Conservation (phyloP, 352 stramenopile genomes). For the Peronospora tabacina region DNA sequence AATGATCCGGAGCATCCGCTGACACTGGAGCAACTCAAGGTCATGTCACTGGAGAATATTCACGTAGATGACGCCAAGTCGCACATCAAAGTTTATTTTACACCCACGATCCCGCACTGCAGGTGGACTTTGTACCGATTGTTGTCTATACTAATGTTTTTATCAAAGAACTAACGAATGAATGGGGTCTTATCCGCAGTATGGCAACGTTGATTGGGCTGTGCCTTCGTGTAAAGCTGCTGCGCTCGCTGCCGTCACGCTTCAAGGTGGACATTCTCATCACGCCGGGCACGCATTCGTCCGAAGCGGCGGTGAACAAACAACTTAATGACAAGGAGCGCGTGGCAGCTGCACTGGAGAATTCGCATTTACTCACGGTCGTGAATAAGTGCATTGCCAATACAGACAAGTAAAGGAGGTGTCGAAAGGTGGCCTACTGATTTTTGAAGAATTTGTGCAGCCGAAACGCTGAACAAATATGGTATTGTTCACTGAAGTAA, state of each 20-base stretch:
- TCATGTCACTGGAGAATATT: conserved; percentile 88
- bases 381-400: conserved; percentile 95
- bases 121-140: conserved; percentile 29
- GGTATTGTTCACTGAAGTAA: conserved; percentile 22
- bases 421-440: not conserved
- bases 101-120: conserved; percentile 96
- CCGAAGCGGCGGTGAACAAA: conserved; percentile 94
- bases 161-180: not conserved
- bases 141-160: conserved; percentile 1
- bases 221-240: conserved; percentile 92
- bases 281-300: conserved; percentile 90
- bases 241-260: conserved; percentile 87
- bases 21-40: conserved; percentile 91
- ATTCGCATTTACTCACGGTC: conserved; percentile 91
- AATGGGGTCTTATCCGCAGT: conserved; percentile 22
- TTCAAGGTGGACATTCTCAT: conserved; percentile 94
- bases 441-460: not conserved
- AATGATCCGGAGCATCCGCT: conserved; percentile 92
- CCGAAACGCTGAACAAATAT: conserved; percentile 21
- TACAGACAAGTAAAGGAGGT: conserved; percentile 69
- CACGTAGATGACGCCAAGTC: conserved; percentile 78
- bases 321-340: conserved; percentile 96
- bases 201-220: conserved; percentile 97
- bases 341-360: conserved; percentile 93
- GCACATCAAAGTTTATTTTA: conserved; percentile 80